Evolutionary conservation across 2,329 filamentous ascomycete genomes (phyloP).

Genomic region (Myriangium duriaei): DNA sequence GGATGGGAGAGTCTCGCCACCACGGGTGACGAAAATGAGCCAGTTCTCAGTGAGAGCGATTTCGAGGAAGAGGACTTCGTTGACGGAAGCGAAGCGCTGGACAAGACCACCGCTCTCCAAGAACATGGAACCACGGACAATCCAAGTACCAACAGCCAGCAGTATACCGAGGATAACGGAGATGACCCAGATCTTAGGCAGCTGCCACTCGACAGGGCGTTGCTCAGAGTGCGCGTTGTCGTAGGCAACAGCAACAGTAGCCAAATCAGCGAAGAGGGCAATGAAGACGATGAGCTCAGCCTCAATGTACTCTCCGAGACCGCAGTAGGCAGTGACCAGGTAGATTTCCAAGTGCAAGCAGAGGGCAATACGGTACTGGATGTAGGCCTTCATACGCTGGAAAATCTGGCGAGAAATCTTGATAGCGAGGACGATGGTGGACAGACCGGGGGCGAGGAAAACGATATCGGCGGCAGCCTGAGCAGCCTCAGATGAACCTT

Average conservation of each 20-base stretch:
- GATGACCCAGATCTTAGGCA: constrained; percentile 73
- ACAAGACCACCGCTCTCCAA: constrained; percentile 58
- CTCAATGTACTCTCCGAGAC: constrained; percentile 64
- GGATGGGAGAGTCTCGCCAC: constrained; percentile 59
- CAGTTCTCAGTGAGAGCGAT: constrained; percentile 42
- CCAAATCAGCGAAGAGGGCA: constrained; percentile 66
- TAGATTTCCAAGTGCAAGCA: constrained; percentile 66
- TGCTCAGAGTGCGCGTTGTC: constrained; percentile 66
- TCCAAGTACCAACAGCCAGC: constrained; percentile 59
- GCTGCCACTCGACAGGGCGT: constrained; percentile 66
- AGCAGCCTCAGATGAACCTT: constrained; percentile 58
- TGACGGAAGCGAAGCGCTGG: constrained; percentile 60
- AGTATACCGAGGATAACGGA: constrained; percentile 54
- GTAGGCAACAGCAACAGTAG: constrained; percentile 66
- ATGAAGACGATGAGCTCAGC: constrained; percentile 67
- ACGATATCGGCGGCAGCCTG: constrained; percentile 63
- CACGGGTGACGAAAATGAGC: constrained; percentile 43
- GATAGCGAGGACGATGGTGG: constrained; percentile 60
- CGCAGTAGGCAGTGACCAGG: constrained; percentile 65
- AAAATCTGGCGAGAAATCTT: constrained; percentile 65
- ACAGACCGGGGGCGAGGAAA: constrained; percentile 60
- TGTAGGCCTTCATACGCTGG: constrained; percentile 68
- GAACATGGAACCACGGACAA: constrained; percentile 59
- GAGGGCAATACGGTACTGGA: constrained; percentile 64
- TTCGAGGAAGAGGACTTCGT: constrained; percentile 52